These are phyloP conservation scores for Diutina ranongensis DNA, from an alignment of 1,139 yeast genomes.

Conservation along the genomic window DNA sequence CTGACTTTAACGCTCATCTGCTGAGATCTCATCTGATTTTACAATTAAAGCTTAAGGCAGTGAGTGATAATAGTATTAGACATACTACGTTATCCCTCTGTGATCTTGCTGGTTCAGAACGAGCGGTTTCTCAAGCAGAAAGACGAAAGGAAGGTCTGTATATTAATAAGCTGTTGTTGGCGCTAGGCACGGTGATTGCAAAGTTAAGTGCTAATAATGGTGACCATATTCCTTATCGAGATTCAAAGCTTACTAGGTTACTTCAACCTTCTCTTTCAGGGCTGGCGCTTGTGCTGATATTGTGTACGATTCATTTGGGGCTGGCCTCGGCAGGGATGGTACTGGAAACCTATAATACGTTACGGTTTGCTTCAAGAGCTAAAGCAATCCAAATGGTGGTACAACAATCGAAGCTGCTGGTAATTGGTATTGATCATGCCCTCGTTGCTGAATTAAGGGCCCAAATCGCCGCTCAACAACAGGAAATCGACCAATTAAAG, in stretches of 20 bases:
- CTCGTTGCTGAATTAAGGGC: conserved; percentile 34
- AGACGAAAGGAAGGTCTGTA: conserved; percentile 88
- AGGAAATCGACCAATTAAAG: conserved; percentile 19
- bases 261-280: conserved; percentile 91
- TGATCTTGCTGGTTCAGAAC: conserved; percentile 93
- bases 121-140: conserved; percentile 72
- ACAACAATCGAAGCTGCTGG: conserved; percentile 34
- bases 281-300: conserved; percentile 69
- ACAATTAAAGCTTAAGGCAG: conserved; percentile 46
- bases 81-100: conserved; percentile 71
- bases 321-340: conserved; percentile 17
- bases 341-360: conserved; percentile 76
- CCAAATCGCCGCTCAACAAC: conserved; percentile 33
- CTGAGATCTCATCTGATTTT: conserved; percentile 90
- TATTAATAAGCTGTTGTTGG: conserved; percentile 80
- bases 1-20: conserved; percentile 76
- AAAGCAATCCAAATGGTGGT: conserved; percentile 71
- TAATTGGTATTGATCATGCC: conserved; percentile 25
- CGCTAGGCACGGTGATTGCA: conserved; percentile 82
- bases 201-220: conserved; percentile 38
- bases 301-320: conserved; percentile 74
- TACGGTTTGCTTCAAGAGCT: conserved; percentile 89
- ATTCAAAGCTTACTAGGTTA: conserved; percentile 78
- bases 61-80: conserved; percentile 12
- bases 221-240: conserved; percentile 81